These are phyloP conservation scores for Plicaturopsis crispa DNA, from an alignment of 768 basidiomycete genomes.

Conservation along the genomic window DNA sequence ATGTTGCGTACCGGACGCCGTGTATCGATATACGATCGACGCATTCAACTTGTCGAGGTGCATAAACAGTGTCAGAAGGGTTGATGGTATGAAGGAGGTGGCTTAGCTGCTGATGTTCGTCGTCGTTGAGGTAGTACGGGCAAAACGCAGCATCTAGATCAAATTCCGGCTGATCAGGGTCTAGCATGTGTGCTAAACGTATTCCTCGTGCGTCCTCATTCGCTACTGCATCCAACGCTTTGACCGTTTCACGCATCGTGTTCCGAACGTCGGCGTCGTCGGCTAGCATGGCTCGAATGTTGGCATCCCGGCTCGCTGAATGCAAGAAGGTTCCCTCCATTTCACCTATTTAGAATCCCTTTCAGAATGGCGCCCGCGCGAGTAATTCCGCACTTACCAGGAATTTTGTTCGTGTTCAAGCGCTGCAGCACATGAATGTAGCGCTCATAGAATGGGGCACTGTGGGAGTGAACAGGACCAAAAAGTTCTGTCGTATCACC, in stretches of 20 bases:
- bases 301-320: constrained; percentile 6
- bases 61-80: too few species aligned
- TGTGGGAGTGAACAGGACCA: constrained; percentile 20
- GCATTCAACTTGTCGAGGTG: too few species aligned
- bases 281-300: constrained; percentile 8
- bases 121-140: too few species aligned
- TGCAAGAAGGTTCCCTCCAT: constrained; percentile 12
- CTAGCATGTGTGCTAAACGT: constrained; percentile 3
- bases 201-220: constrained; percentile 11
- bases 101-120: too few species aligned
- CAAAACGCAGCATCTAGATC: constrained; percentile 3
- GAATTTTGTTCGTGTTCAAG: constrained; percentile 15
- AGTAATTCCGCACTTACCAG: constrained; percentile 13
- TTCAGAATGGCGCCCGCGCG: too few species aligned
- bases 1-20: constrained; percentile 8
- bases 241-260: constrained; percentile 5
- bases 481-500: constrained; percentile 11
- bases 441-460: constrained; percentile 21
- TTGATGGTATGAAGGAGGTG: too few species aligned
- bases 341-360: constrained; percentile 6
- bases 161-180: constrained; percentile 3
- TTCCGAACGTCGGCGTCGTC: constrained; percentile 5
- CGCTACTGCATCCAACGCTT: constrained; percentile 5
- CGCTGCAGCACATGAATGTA: constrained; percentile 18
- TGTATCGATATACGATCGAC: constrained; percentile 4